Base-by-base conservation (phyloP, 2,329 filamentous ascomycete species). In the Nemania abortiva region DNA sequence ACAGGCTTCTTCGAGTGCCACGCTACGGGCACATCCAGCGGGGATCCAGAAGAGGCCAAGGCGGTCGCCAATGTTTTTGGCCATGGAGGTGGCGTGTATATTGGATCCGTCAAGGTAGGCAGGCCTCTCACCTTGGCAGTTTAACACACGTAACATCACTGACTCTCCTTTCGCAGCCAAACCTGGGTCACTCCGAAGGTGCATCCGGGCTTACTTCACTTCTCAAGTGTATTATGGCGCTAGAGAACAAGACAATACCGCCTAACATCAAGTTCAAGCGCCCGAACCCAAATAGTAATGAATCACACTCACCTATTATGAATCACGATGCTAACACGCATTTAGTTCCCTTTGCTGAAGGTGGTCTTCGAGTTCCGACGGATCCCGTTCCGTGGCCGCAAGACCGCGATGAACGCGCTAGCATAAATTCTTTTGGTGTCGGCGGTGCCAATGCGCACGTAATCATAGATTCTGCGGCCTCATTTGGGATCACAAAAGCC, bases 151-250 rank as follows among this genome's bases (percentile, higher is more conserved):
- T 5, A 18, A 55, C 18, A 22, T n/a, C 2, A n/a, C 60, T 63
- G 50, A 63, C 50, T 29, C 31, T 29, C 79, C 5, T 81, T 82
- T 50, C 64, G 84, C 15, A 74, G 50, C 73, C 78, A 15, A 80
- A 79, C 49, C 15, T 79, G 2, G 85, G 85, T 0, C 85, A 87
- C 67, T 72, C 74, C 0, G 85, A 86, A 70, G 81, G 78, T 0
- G 82, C 84, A 0, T 79, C 81, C 1, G 85, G 84, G 0, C 58
- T 87, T 0, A 77, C 78, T 0, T 77, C 77, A 0, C 24, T 87
- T 1, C 79, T 87, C 20, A 87, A 87, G 64, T 75, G 76, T 15
- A 73, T 82, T 1, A 57, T 86, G 13, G 78, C 79, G 0, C 65
- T 85, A 0, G 83, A 86, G 65, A 74, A 80, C 6, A 72, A 72